These are phyloP conservation scores for Colletotrichum kahawae DNA, from an alignment of 2,329 filamentous ascomycete genomes.

Conservation along the genomic window DNA sequence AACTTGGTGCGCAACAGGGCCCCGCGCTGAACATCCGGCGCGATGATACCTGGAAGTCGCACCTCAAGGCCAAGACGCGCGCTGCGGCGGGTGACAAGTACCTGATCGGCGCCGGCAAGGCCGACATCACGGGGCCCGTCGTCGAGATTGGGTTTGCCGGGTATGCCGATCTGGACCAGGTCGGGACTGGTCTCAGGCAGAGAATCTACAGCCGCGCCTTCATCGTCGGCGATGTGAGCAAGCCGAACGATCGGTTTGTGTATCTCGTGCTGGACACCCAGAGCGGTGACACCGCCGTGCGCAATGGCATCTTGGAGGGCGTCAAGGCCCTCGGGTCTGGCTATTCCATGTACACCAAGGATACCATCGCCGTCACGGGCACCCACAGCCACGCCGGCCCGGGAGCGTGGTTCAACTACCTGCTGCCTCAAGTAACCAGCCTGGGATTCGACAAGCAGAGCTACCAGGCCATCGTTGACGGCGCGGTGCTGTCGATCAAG, in stretches of 20 bases:
- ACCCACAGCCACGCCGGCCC: constrained; percentile 94
- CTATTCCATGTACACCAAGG: constrained; percentile 76
- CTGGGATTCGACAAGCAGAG: constrained; percentile 86
- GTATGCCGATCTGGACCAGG: constrained; percentile 85
- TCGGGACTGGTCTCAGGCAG: constrained; percentile 84
- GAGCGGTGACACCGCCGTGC: constrained; percentile 86
- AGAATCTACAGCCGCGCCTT: constrained; percentile 89
- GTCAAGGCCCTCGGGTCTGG: constrained; percentile 71
- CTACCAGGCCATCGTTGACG: constrained; percentile 88
- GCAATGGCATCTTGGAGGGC: constrained; percentile 83
- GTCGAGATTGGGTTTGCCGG: constrained; percentile 92
- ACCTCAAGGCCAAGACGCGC: constrained; percentile 15
- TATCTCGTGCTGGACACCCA: constrained; percentile 89
- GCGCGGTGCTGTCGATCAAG: constrained; percentile 80
- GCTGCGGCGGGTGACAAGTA: constrained; percentile 45
- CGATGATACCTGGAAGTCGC: neutral
- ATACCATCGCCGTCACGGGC: constrained; percentile 88
- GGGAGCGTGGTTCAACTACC: constrained; percentile 92
- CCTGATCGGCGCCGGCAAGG: constrained; percentile 61
- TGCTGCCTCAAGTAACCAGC: constrained; percentile 89
- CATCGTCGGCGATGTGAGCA: constrained; percentile 74
- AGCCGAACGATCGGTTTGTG: constrained; percentile 75
- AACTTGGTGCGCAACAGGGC: neutral
- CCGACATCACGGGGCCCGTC: constrained; percentile 73
- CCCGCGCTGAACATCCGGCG: constrained; percentile 1